Evolutionary conservation across 2,329 filamentous ascomycete genomes (phyloP).

Genomic region (Arthrinium puccinioides): DNA sequence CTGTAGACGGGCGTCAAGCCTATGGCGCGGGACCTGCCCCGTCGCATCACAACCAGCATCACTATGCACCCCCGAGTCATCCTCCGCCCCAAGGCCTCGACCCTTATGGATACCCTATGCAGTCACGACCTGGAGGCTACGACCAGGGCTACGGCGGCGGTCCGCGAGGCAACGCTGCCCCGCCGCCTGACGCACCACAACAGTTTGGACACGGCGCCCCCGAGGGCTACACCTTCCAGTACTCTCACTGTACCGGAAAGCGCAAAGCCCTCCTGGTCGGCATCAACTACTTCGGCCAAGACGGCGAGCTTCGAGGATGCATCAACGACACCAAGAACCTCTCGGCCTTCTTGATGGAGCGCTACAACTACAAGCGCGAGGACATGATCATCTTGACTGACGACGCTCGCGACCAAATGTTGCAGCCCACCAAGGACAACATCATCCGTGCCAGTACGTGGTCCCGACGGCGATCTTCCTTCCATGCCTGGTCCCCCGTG

Average conservation of each 20-base stretch:
- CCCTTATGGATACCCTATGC: conserved; percentile 38
- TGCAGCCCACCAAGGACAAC: conserved; percentile 68
- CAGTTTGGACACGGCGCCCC: conserved; percentile 63
- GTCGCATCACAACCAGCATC: conserved; percentile 8
- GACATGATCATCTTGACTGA: conserved; percentile 77
- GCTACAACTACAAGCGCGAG: conserved; percentile 65
- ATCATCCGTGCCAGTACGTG: conserved; percentile 66
- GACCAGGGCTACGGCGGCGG: conserved; percentile 21
- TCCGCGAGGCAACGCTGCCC: conserved; percentile 24
- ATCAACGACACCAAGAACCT: conserved; percentile 79
- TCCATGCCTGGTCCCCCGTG: too few relatives aligned
- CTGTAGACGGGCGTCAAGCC: too few relatives aligned
- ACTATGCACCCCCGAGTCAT: conserved; percentile 14
- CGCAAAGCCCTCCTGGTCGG: conserved; percentile 71
- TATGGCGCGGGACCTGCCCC: conserved; percentile 6
- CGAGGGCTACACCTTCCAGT: conserved; percentile 63
- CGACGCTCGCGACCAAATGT: conserved; percentile 62
- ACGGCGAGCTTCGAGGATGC: conserved; percentile 66
- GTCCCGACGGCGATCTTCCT: too few relatives aligned
- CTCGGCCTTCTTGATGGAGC: conserved; percentile 60
- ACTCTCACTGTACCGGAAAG: conserved; percentile 66
- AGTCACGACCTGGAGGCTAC: conserved; percentile 7
- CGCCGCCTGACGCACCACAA: conserved; percentile 44
- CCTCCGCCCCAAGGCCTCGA: conserved; percentile 36
- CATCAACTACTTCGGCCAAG: conserved; percentile 73